Conservation (phyloP, 345 rosid genomes). For the Gossypium herbaceum region DNA sequence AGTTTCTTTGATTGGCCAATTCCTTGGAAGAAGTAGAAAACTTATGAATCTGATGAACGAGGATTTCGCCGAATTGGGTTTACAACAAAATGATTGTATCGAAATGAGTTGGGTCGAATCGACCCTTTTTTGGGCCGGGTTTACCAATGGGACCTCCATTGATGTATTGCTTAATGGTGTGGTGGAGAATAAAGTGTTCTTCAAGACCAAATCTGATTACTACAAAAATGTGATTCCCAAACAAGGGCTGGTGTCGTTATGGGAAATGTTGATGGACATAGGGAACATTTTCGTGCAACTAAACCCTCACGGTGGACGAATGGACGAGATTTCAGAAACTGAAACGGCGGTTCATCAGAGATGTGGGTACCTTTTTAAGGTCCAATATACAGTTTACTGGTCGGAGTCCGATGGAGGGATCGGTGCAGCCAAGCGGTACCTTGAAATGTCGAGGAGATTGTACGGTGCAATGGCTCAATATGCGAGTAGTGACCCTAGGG, state of each 20-base stretch:
- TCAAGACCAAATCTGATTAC: constrained; percentile 30
- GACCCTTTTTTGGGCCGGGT: constrained; percentile 22
- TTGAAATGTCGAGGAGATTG: constrained; percentile 30
- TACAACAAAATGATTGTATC: constrained; percentile 36
- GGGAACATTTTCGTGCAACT: constrained; percentile 5
- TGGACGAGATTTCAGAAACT: constrained; percentile 35
- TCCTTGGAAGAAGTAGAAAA: constrained; percentile 36
- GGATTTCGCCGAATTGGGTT: constrained; percentile 43
- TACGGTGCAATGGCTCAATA: constrained; percentile 37
- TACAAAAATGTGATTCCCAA: constrained; percentile 14
- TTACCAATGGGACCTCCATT: constrained; percentile 9
- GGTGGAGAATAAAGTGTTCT: not conserved
- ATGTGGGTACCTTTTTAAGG: constrained; percentile 38
- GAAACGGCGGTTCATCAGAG: constrained; percentile 44
- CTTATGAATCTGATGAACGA: constrained; percentile 30
- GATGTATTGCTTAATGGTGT: not conserved
- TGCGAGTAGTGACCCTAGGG: constrained; percentile 53
- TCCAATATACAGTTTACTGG: constrained; percentile 35
- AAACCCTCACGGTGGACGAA: constrained; percentile 43
- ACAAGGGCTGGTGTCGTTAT: constrained; percentile 15
- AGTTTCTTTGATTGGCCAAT: constrained; percentile 41
- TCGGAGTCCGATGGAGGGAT: constrained; percentile 8
- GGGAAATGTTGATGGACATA: constrained; percentile 20
- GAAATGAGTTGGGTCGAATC: constrained; percentile 51
- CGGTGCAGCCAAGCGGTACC: constrained; percentile 14